phyloP scores from a whole-genome alignment of 495 filamentous ascomycete species.

The Trichoderma orchidacearum region DNA sequence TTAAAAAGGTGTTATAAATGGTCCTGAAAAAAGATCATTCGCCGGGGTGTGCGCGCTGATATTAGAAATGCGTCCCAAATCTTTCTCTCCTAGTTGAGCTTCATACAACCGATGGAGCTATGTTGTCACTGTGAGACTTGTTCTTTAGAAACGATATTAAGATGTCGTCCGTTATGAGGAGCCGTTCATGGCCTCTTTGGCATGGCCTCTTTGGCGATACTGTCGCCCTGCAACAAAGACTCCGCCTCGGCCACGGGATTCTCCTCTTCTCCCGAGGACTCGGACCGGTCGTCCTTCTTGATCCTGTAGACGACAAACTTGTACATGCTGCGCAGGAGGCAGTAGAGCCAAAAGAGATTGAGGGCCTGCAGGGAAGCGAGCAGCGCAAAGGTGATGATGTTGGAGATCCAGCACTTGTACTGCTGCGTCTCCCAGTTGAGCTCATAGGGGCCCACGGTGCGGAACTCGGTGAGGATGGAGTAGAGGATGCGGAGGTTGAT shows the following conservation, averaged over 20 bases:
- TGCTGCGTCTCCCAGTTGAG: conserved; percentile 74
- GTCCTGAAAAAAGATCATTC: too few species aligned
- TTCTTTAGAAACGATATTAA: too few species aligned
- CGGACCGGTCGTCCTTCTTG: conserved; percentile 36
- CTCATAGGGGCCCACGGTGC: conserved; percentile 75
- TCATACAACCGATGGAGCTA: too few species aligned
- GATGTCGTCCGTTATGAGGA: not conserved
- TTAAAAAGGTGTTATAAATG: too few species aligned
- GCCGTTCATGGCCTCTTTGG: not conserved
- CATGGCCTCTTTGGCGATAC: not conserved
- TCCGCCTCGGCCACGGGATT: conserved; percentile 12
- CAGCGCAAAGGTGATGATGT: conserved; percentile 56
- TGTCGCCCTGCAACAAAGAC: not conserved
- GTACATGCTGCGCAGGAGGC: conserved; percentile 62
- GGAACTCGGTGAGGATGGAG: conserved; percentile 76
- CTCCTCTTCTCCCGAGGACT: conserved; percentile 34
- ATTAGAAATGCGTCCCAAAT: too few species aligned
- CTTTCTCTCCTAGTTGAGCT: too few species aligned
- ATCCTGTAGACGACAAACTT: conserved; percentile 32
- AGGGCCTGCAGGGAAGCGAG: conserved; percentile 64
- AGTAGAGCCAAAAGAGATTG: conserved; percentile 80
- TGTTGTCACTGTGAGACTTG: too few species aligned
- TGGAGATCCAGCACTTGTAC: conserved; percentile 70
- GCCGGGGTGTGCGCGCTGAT: too few species aligned
- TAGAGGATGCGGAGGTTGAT: conserved; percentile 81